phyloP scores from a whole-genome alignment of 371 early-diverging fungal species.

The Mucor irregularis region DNA sequence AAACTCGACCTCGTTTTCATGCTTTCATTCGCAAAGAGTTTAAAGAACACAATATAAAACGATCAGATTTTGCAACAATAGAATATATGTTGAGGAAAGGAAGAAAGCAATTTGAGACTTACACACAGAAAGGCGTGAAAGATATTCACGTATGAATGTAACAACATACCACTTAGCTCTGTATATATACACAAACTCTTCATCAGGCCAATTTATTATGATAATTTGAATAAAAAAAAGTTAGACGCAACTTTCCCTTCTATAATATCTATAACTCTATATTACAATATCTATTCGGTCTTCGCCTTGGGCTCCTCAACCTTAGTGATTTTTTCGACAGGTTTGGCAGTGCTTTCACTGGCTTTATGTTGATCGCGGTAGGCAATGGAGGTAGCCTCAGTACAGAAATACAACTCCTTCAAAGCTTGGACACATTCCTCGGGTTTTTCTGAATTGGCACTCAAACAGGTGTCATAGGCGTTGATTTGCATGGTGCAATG shows the following conservation, averaged over 20 bases:
- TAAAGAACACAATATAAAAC: conserved; percentile 51
- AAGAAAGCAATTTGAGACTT: conserved; percentile 55
- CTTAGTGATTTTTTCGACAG: not conserved
- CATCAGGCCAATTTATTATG: too few relatives aligned
- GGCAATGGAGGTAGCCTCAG: conserved; percentile 54
- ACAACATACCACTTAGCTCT: not conserved
- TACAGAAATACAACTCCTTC: conserved; percentile 62
- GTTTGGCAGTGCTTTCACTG: not conserved
- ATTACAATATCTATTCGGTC: not conserved
- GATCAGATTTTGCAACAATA: conserved; percentile 63
- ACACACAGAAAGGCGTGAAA: conserved; percentile 57
- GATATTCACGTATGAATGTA: conserved; percentile 53
- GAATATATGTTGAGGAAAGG: conserved; percentile 66
- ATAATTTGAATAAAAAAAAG: not conserved
- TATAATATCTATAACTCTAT: too few relatives aligned
- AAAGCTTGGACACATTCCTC: conserved; percentile 64
- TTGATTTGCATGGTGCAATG: conserved; percentile 69
- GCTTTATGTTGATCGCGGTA: conserved; percentile 33
- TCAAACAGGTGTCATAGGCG: conserved; percentile 68
- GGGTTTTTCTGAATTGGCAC: conserved; percentile 65
- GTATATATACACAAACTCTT: not conserved
- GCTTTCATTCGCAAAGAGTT: conserved; percentile 64
- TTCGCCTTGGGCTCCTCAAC: not conserved
- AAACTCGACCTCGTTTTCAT: conserved; percentile 57
- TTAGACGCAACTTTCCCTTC: too few relatives aligned